Evolutionary conservation across 1,139 yeast species (phyloP), one percentile per base, ranked within the genome.

Genomic region (Magnusiomyces sp.): DNA sequence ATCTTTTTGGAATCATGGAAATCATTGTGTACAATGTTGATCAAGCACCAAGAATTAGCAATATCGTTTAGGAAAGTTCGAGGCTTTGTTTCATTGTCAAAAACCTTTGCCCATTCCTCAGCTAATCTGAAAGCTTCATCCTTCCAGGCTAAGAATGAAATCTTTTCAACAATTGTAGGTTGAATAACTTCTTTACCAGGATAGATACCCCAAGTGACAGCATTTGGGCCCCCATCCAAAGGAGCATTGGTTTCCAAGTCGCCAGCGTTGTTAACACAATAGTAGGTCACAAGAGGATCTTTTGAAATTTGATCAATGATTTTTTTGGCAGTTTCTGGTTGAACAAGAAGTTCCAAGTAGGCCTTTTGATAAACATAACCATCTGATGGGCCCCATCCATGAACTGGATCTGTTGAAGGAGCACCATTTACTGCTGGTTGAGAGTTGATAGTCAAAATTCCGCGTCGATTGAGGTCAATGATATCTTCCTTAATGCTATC

Each of bases 171-270:
- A 62, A 88, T 86, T 1, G 96, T 88, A 49, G 96, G 95, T 67
- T 88, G 95, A 58, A 86, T 74, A 48, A 88, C 85, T 68, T 88
- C 95, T 64, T 84, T 85, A 45, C 95, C 95, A 17, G 95, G 95
- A 76, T 86, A 88, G 40, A 86, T 87, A 56, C 96, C 97, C 98
- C 98, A 92, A 13, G 98, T 92, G 49, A 89, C 97, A 7, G 97
- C 97, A 63, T 88, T 89, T 58, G 95, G 89, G 56, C 83, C 85
- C 29, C 73, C 68, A 53, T 81, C 85, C 46, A 79, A 83, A 41
- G 76, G 77, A 46, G 92, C 80, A 65, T 90, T 90, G 40, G 80
- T 74, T 40, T 67, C 60, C 55, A 87, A 71, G 40, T 77, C 71
- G 29, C 89, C 90, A 2, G 67, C 61, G 43, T 63, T 63, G 64